Evolutionary conservation across 108 stramenopile species (phyloP).

Genomic region (Mediolabrus comicus): DNA sequence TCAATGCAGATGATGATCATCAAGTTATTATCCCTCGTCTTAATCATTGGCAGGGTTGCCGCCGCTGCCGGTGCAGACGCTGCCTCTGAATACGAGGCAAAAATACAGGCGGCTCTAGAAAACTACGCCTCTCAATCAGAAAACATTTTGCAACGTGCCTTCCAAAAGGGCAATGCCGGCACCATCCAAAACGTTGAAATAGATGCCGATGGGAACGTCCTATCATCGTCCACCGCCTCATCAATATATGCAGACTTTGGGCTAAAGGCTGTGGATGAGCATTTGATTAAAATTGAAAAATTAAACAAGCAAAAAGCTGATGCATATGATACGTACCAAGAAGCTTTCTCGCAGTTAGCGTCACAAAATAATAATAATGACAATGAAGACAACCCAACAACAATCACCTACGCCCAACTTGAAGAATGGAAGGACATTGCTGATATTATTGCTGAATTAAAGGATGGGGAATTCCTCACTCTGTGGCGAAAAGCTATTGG

Average conservation of each 20-base stretch:
- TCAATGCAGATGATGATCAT: background rate
- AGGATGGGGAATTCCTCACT: background rate
- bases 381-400: background rate
- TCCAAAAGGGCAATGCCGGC: slow-evolving; percentile 1
- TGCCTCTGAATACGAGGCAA: slow-evolving; percentile 1
- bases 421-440: background rate
- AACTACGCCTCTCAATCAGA: background rate
- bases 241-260: background rate
- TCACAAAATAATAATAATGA: background rate
- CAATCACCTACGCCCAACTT: background rate
- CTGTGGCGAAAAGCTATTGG: background rate
- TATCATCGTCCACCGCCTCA: background rate
- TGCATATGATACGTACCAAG: background rate
- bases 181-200: background rate
- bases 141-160: background rate
- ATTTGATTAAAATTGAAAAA: background rate
- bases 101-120: slow-evolving; percentile 2
- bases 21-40: background rate
- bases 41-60: background rate
- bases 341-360: background rate
- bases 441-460: background rate
- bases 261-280: background rate
- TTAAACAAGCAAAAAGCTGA: background rate
- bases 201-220: background rate
- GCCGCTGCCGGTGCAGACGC: background rate